These are phyloP conservation scores for Effrenium voratum DNA, from an alignment of 73 alveolate species.

Conservation along the genomic window DNA sequence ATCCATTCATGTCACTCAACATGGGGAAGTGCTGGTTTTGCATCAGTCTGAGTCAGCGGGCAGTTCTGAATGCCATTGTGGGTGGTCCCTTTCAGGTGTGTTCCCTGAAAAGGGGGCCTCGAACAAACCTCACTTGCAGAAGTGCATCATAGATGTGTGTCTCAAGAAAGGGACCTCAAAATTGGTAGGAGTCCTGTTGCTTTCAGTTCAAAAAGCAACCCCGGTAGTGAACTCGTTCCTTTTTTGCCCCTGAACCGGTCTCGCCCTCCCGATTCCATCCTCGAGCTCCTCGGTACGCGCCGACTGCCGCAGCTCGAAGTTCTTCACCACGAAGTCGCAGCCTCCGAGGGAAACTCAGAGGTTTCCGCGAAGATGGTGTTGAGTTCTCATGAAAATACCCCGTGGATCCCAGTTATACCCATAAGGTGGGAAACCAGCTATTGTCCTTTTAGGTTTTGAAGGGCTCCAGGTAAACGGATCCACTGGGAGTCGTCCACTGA, in stretches of 20 bases:
- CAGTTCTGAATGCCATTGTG: background rate
- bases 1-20: too few relatives aligned
- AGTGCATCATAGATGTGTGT: too few relatives aligned
- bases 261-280: background rate
- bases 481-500: background rate
- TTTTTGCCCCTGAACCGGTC: too few relatives aligned
- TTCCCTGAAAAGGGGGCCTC: too few relatives aligned
- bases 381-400: background rate
- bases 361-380: background rate
- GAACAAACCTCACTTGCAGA: too few relatives aligned
- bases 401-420: background rate
- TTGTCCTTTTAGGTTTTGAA: background rate
- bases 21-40: background rate
- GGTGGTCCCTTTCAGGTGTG: too few relatives aligned
- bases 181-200: too few relatives aligned
- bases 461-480: background rate
- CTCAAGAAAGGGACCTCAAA: too few relatives aligned
- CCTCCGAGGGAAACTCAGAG: background rate
- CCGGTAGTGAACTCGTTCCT: too few relatives aligned
- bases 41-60: too few relatives aligned
- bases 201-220: too few relatives aligned
- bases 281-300: slow-evolving; percentile 73
- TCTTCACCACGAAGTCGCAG: slow-evolving; percentile 66
- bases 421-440: background rate
- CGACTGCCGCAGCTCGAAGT: slow-evolving; percentile 56